Percentiles rank a stretch among this genome's conserved stretches.
Evolutionary conservation across 1,284 basidiomycete species (phyloP).

Genomic region (Cystobasidium pallidum): DNA sequence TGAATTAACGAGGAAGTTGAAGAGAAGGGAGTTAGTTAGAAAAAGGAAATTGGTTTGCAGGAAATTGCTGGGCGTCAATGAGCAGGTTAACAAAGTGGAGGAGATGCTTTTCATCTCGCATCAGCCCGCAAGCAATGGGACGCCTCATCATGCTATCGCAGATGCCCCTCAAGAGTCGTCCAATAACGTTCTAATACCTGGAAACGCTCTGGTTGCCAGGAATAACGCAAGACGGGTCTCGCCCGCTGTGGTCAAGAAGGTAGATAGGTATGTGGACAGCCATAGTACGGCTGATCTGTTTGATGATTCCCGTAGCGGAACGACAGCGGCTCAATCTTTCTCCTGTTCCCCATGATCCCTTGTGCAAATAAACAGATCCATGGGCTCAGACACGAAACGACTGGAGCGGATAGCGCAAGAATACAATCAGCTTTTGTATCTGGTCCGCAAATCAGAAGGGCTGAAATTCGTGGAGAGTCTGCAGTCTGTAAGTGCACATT

Average conservation of each 20-base stretch:
- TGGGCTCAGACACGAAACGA: conserved; percentile 65
- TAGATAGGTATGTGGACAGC: conserved; percentile 20
- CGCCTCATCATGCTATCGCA: neutral
- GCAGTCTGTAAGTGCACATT: conserved; percentile 71
- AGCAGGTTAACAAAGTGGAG: conserved; percentile 53
- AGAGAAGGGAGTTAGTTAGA: conserved; percentile 70
- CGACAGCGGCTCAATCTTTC: neutral
- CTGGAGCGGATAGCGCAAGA: conserved; percentile 82
- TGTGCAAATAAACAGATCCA: conserved; percentile 25
- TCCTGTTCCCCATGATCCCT: too few relatives aligned
- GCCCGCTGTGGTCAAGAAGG: neutral
- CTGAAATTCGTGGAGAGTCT: conserved; percentile 76
- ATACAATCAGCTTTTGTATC: conserved; percentile 89
- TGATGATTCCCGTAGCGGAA: neutral
- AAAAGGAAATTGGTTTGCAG: conserved; percentile 72
- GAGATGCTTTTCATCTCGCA: conserved; percentile 45
- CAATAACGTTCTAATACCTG: neutral
- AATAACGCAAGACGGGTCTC: conserved; percentile 1
- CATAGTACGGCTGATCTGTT: neutral
- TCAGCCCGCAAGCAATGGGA: neutral
- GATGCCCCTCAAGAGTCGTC: neutral
- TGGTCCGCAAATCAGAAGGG: conserved; percentile 77
- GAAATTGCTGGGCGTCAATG: conserved; percentile 51
- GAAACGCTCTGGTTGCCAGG: neutral
- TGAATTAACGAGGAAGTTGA: conserved; percentile 74